These are phyloP conservation scores for Benincasa hispida DNA, from an alignment of 306 rosid genomes.

Conservation along the genomic window DNA sequence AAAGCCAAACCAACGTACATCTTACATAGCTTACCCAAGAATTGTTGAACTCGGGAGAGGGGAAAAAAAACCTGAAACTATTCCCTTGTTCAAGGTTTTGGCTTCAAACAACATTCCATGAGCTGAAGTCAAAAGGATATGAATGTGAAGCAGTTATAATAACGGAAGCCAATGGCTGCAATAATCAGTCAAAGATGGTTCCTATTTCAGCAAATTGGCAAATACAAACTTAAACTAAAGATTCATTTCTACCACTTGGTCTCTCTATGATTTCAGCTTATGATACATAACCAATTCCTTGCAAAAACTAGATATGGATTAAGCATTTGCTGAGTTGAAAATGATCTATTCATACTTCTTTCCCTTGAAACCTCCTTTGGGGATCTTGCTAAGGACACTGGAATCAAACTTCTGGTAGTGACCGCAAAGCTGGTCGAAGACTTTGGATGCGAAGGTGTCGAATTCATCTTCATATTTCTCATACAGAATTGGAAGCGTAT, in stretches of 20 bases:
- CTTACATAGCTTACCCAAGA: not conserved
- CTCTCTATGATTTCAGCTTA: not conserved
- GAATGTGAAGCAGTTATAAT: not conserved
- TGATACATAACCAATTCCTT: not conserved
- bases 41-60: no score
- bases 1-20: no score
- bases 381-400: conserved; percentile 66
- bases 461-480: conserved; percentile 68
- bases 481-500: conserved; percentile 72
- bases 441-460: conserved; percentile 41
- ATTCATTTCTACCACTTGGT: not conserved
- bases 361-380: conserved; percentile 38
- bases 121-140: not conserved
- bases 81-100: not conserved
- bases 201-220: not conserved
- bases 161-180: not conserved
- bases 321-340: not conserved
- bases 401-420: conserved; percentile 46
- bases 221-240: not conserved
- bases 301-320: not conserved
- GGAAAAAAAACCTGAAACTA: no score
- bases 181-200: not conserved
- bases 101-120: not conserved
- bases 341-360: conserved; percentile 47
- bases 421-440: conserved; percentile 34